These are phyloP conservation scores for Chlamydomonas eustigma DNA, from an alignment of 139 green algal genomes.

Conservation along the genomic window DNA sequence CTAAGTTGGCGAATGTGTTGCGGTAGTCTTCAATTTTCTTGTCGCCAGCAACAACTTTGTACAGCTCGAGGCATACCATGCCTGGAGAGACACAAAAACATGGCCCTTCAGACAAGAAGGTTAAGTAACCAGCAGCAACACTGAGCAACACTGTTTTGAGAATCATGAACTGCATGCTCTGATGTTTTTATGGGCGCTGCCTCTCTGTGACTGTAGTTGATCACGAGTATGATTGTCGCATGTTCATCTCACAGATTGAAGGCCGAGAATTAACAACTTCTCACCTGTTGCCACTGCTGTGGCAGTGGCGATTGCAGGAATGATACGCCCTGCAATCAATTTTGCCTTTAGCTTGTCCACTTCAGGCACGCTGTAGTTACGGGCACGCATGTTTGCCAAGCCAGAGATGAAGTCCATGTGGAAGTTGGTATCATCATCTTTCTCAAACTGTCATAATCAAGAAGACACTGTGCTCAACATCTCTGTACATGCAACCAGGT, in stretches of 20 bases:
- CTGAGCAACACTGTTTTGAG: background rate
- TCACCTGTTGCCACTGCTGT: conserved; percentile 85
- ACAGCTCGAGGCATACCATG: conserved; percentile 96
- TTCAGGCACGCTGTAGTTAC: conserved; percentile 81
- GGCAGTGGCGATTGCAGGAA: conserved; percentile 96
- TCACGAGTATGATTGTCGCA: background rate
- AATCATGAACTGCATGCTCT: too few species aligned
- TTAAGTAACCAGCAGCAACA: background rate
- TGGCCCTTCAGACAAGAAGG: background rate
- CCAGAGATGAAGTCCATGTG: conserved; percentile 96
- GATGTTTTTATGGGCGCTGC: too few species aligned
- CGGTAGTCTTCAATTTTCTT: conserved; percentile 82
- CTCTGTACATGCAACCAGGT: too few species aligned
- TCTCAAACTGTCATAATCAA: conserved; percentile 54
- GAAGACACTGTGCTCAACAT: too few species aligned
- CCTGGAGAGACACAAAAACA: conserved; percentile 27
- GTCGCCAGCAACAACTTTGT: conserved; percentile 68
- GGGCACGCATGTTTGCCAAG: conserved; percentile 95
- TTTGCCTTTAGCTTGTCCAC: conserved; percentile 33
- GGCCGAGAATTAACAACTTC: conserved; percentile 8
- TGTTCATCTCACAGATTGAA: conserved; percentile 1
- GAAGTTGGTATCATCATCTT: conserved; percentile 97
- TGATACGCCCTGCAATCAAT: conserved; percentile 96
- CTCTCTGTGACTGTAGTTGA: background rate
- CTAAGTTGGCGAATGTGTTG: conserved; percentile 99